Evolutionary conservation across 306 rosid species (phyloP).

Genomic region (Lablab purpureus): DNA sequence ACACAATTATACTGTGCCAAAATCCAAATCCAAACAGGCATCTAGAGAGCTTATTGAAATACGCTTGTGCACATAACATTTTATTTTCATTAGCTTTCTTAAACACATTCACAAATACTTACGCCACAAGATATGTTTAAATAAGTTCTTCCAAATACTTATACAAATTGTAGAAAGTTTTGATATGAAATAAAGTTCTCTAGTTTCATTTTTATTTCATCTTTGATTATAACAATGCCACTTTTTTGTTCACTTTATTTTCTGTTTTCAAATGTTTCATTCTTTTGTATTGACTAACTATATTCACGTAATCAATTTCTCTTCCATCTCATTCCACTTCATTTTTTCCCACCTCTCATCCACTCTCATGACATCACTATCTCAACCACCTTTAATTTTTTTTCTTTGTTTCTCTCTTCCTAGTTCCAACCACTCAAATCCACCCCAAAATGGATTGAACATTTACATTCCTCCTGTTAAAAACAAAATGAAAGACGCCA

Average conservation of each 20-base stretch:
- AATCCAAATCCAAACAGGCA: no score
- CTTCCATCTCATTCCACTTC: neutral
- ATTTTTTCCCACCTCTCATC: neutral
- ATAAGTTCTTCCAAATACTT: neutral
- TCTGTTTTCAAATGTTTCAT: neutral
- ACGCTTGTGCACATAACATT: neutral
- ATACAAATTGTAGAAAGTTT: neutral
- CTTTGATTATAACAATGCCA: neutral
- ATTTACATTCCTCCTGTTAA: neutral
- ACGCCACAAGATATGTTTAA: neutral
- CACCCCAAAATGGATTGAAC: neutral
- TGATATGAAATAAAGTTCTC: neutral
- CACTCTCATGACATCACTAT: neutral
- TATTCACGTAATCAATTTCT: neutral
- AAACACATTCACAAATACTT: neutral
- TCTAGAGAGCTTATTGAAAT: neutral
- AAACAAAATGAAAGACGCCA: no score
- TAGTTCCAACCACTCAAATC: neutral
- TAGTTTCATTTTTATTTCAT: neutral
- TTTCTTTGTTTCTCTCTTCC: neutral
- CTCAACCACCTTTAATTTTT: neutral
- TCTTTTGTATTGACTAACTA: neutral
- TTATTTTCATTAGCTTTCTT: neutral
- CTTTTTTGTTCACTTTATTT: neutral
- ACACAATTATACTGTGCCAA: no score